Base-by-base conservation (phyloP, 2,329 filamentous ascomycete genomes). In the Colletotrichum sp. region DNA sequence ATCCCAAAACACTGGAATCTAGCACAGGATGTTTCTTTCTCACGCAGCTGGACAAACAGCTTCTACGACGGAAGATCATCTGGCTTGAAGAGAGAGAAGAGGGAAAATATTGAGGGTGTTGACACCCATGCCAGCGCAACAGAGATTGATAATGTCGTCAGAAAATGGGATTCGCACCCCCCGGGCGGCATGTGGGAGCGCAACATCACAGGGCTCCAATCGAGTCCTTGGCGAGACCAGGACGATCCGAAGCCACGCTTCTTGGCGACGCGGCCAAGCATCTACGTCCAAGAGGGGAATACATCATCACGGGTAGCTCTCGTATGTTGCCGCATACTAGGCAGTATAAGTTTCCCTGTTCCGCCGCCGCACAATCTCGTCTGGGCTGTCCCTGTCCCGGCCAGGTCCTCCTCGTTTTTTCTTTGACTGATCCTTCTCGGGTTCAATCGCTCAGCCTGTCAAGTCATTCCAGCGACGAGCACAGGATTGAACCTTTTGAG, bases 211-310 rank as follows among this genome's bases (percentile, higher is more conserved):
- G 56, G 64, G 69, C 69, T 56, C 73, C 73, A 72, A 75, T 52
- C 43, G 69, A 55, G 28, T 28, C 30, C 69, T 75, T 68, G 73
- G 69, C 73, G 73, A 75, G 73, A 25, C 73, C 62, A 73, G 69
- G 69, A 68, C 70, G 73, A 73, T 75, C 73, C 69, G 73, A 60
- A 75, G 73, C 73, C 73, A 73, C 64, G 70, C 69, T 73, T 30
- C 73, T 75, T 75, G 73, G 73, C 73, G 70, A 75, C 64, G 73
- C 73, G 73, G 73, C 73, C 73, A 75, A 75, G 73, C 62, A 32
- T 67, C 71, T 62, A 27, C 64, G 52, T 36, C 73, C 73, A 68
- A 73, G 73, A 73, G 39, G 73, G 68, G 32, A 75, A 52, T 65
- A 75, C 73, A 75, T 75, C 73, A 65, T 68, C 62, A 58, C 22